Base-by-base conservation (phyloP, 2,329 filamentous ascomycete species). In the Clonostachys solani region DNA sequence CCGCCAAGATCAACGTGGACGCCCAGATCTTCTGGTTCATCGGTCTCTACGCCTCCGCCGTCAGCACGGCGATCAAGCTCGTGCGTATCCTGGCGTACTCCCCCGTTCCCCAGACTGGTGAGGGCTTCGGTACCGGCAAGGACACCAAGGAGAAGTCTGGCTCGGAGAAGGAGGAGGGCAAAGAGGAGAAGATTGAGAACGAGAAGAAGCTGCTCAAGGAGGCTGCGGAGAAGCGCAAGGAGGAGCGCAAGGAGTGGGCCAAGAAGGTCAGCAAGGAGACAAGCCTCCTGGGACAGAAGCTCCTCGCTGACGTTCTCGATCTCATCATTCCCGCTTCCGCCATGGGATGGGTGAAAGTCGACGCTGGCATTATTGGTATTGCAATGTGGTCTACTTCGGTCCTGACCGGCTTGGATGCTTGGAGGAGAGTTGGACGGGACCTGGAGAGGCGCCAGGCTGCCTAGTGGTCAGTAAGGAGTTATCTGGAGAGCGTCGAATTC, bases 11-110 rank as follows among this genome's bases (percentile, higher is more conserved):
- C 5, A 71, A 80, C 42, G 50, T 75, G 18, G 83, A 89, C 64
- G 80, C 78, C 1, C 81, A 87, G 64, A 76, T 81, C 45, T 83
- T 86, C 63, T 91, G 87, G 87, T 78, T 89, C 52, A 78, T 83
- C 37, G 76, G 77, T 0, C 66, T 89, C 18, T 66, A 66, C 12
- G 75, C 77, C 49, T 79, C 75, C 1, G 64, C 80, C 0, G 40
- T 75, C 4, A 56, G 69, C 19, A 66, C 69, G 3, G 33, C 71
- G 33, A 53, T 79, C 50, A 63, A 69, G 50, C 58, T 80, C 37
- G 48, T 66, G n/a, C 62, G 60, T 41, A 50, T 70, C 12, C 50
- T 67, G 33, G 63, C 63, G 6, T 60, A 62, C 19, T 60, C 61
- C 16, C 63, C 69, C 3, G 64, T 67, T 9, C 63, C 69, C 8